These are phyloP conservation scores for Calcarisporium arbuscula DNA, from an alignment of 2,329 filamentous ascomycete genomes.

Conservation along the genomic window DNA sequence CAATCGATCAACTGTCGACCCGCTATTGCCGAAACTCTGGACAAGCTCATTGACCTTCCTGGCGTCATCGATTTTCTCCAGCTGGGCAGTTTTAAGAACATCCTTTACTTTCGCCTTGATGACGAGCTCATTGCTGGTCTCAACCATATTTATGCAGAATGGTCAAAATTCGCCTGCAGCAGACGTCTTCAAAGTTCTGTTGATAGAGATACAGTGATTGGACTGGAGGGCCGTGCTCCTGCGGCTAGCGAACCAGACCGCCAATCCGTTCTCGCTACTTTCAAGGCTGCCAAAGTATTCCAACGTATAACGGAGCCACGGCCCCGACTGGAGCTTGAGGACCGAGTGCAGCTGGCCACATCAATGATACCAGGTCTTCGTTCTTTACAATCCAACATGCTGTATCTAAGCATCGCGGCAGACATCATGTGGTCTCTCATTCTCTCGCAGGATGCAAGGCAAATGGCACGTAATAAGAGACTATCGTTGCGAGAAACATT, in stretches of 20 bases:
- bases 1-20: background rate
- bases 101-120: no score
- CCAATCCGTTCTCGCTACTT: slow-evolving; percentile 3
- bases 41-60: slow-evolving; percentile 3
- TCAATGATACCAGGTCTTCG: slow-evolving; percentile 1
- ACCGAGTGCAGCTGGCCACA: slow-evolving; percentile 1
- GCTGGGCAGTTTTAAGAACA: slow-evolving; percentile 5
- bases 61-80: slow-evolving; percentile 7
- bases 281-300: slow-evolving; percentile 1
- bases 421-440: slow-evolving; percentile 4
- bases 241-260: slow-evolving; percentile 4
- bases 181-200: slow-evolving; percentile 2
- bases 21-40: slow-evolving; percentile 3
- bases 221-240: slow-evolving; percentile 3
- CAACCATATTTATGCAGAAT: slow-evolving; percentile 1
- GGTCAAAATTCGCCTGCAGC: slow-evolving; percentile 2
- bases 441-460: no score
- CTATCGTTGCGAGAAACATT: background rate
- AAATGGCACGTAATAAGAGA: no score
- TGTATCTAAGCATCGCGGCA: slow-evolving; percentile 2
- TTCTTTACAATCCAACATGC: background rate
- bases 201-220: slow-evolving; percentile 5
- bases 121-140: slow-evolving; percentile 4
- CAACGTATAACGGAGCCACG: slow-evolving; percentile 2
- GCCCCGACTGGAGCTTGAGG: slow-evolving; percentile 1